Conservation (phyloP, 768 basidiomycete species). For the Suillus plorans region DNA sequence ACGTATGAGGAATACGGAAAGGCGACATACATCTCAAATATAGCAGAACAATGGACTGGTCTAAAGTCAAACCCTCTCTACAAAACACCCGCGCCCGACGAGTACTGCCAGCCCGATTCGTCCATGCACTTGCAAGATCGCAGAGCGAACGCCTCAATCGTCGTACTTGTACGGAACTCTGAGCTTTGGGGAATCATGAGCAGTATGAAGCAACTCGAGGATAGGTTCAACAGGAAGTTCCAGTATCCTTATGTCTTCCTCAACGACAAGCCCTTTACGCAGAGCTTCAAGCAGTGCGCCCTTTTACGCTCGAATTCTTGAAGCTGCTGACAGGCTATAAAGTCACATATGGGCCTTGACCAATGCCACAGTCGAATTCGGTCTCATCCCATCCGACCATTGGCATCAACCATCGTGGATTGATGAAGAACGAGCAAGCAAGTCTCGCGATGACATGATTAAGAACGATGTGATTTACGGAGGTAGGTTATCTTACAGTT, state of each 20-base stretch:
- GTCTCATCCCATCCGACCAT: slow-evolving; percentile 63
- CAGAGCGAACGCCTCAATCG: slow-evolving; percentile 81
- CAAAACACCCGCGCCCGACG: slow-evolving; percentile 55
- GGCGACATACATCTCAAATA: slow-evolving; percentile 38
- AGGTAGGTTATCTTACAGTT: slow-evolving; percentile 20
- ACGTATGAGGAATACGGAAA: slow-evolving; percentile 42
- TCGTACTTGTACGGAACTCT: slow-evolving; percentile 71
- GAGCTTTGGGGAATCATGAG: slow-evolving; percentile 59
- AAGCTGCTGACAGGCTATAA: slow-evolving; percentile 14
- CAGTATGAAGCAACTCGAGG: slow-evolving; percentile 78
- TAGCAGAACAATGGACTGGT: slow-evolving; percentile 25
- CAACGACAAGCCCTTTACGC: slow-evolving; percentile 79
- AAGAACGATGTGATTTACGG: slow-evolving; percentile 53
- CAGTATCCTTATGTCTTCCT: slow-evolving; percentile 88
- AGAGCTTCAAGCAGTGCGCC: slow-evolving; percentile 66
- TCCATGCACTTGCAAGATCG: slow-evolving; percentile 40
- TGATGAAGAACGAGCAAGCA: slow-evolving; percentile 65
- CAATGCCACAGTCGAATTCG: slow-evolving; percentile 46
- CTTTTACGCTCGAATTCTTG: not conserved
- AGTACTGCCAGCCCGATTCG: slow-evolving; percentile 50
- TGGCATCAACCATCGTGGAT: slow-evolving; percentile 82
- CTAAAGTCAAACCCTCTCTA: slow-evolving; percentile 42
- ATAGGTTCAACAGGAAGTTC: slow-evolving; percentile 79
- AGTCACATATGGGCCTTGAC: slow-evolving; percentile 34
- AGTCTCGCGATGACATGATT: slow-evolving; percentile 60